Evolutionary conservation across 805 yeast genomes (phyloP), one percentile per base, ranked within the genome.

Genomic region (Wickerhamiella qilinensis): DNA sequence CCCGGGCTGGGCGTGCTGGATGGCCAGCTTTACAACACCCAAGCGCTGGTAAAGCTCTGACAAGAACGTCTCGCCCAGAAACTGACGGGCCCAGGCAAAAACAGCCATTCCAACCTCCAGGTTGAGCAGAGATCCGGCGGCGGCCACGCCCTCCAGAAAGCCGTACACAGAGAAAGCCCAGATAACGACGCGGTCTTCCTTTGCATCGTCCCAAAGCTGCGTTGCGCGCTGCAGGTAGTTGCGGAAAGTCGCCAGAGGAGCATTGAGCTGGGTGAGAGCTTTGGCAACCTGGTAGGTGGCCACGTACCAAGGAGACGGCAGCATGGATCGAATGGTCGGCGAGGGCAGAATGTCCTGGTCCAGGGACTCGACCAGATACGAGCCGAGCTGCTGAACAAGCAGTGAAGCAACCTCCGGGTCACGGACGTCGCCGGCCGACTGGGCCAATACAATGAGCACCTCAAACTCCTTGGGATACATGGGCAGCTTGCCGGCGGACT

Each of bases 371-470:
- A 60, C 44, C 25, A 76, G 56, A 46, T 73, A 73, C 14, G 52
- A 44, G 5, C 63, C 54, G 36, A 76, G 60, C 41, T 69, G 67
- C 5, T 57, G 55, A n/a, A 69, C 49, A 25, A 75, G 51, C 8
- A 56, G 41, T 12, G 56, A 49, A 3, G 71, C 76, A 32, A 69
- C 70, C 4, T 45, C 49, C 19, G 52, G 51, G 38, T 58, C 61
- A 40, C 52, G 17, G 39, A 65, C 48, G 25, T 46, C 45, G 3
- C 50, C 44, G 5, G 72, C 62, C 12, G 72, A 58, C 20, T 60
- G 60, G 43, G 77, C 71, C 20, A 78, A 55, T 1, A 83, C 79
- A 33, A 69, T 46, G 42, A 77, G 58, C 4, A 69, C 65, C 44
- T 77, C 80, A 41, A 64, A 62, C 50, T 68, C 71, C 7, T 48